Evolutionary conservation across 2,329 filamentous ascomycete genomes (phyloP), one percentile per base, ranked within the genome.

Genomic region (Alternaria panax): DNA sequence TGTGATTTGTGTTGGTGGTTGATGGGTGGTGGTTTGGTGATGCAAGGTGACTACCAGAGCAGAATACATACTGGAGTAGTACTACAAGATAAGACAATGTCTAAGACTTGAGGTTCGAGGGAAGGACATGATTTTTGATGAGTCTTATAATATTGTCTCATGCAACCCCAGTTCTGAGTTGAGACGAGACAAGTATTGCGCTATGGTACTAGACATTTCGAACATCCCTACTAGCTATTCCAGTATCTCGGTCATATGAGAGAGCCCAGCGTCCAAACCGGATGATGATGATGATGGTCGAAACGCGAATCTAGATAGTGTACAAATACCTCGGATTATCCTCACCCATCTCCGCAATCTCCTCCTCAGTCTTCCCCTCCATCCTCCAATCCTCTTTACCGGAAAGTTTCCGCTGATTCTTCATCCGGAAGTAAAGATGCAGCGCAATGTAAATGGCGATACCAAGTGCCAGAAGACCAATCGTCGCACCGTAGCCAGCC

Each of bases 301-400:
- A 2, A 46, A 30, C 24, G 34, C 9, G 5, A n/a, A 8, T 51
- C 34, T 50, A 72, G 34, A 63, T 70, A 1, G 68, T 72, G 36
- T 73, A 72, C 42, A 70, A 28, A 25, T 68, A 72, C 20, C 64
- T 61, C 8, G 69, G 68, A 42, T 72, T 73, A 40, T 70, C 57
- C 59, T 73, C 70, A 8, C 70, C 68, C 59, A 72, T 56, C 46
- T 72, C 70, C 4, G 54, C 59, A 52, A 67, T 65, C 48, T 72
- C 66, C 25, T 68, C 66, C 41, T 71, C 68, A 9, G 66, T 65
- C 57, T 67, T 60, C 4, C 69, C 68, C 27, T 73, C 69, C 11
- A 71, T 64, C 50, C 65, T 64, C 58, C 65, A 69, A 34, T 72
- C 66, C 24, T 69, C 68, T 36, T 65, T 64, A 0, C 69, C 70